Base-by-base conservation (phyloP, 805 yeast species). In the Metschnikowia koreensis region DNA sequence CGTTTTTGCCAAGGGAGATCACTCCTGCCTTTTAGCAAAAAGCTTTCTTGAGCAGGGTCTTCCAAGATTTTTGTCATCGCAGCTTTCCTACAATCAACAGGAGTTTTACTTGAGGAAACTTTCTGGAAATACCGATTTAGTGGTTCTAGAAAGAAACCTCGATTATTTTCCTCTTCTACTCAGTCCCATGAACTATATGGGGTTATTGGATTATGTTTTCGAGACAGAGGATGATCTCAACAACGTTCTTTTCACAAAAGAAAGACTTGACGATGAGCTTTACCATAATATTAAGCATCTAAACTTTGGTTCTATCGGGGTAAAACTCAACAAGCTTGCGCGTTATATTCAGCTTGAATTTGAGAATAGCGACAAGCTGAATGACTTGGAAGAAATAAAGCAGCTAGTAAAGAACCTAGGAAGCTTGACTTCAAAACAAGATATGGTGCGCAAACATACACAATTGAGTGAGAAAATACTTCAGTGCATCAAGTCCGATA, bases 241-340 rank as follows among this genome's bases (percentile, higher is more conserved):
- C 13, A 41, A 42, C 37, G 36, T 48, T 15, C 39, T 54, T 27
- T 31, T 48, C 8, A 38, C 46, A 40, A 47, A 53, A 10, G 59
- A 60, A 12, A 60, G 65, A 17, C 65, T 74, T 7, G 69, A 71
- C 37, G 89, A 85, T 57, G 70, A 74, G 10, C 70, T 85, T 6
- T 81, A 73, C 58, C 70, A 69, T 2, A 66, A 76, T 7, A 72
- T 92, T 13, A 81, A 83, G 55, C 81, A 82, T 62, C 68, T 83
- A 50, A 91, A 91, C 56, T 92, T 94, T 66, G 87, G 92, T 1
- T 77, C 83, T 27, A 85, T 92, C 36, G 97, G 97, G 1, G 78
- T 81, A 7, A 75, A 77, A 27, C 74, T 94, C 42, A 92, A 90
- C 65, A 66, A 73, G 27, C 73, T 83, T 51, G 97, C 97, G 0